Evolutionary conservation across 2,329 filamentous ascomycete genomes (phyloP), one percentile per base, ranked within the genome.

Genomic region (Penicillium decumbens): DNA sequence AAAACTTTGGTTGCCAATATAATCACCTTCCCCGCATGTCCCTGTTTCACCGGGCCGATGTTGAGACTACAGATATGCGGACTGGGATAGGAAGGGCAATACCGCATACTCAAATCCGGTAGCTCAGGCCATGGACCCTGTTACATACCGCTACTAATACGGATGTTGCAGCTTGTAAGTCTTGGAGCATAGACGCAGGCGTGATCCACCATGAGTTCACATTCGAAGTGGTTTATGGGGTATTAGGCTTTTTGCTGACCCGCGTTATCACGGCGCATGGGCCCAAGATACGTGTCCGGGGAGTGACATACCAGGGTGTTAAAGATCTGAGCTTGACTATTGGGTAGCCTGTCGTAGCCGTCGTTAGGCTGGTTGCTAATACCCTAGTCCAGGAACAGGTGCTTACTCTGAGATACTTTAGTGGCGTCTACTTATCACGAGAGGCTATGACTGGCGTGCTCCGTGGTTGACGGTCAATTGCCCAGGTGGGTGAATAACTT

Each of bases 301-400:
- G n/a, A 3, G 23, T 39, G 37, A 24, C 4, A 24, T 39, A 8
- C 12, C 37, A 6, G 20, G 1, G 10, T 25, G 12, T 25, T 3
- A 20, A 18, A 7, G 37, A 24, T n/a, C 23, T 25, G 6, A 3
- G 25, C 15, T 12, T 13, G 2, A 9, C 10, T 35, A 10, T 6
- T 4, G 12, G 25, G 7, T 24, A 25, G 13, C 55, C 53, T 54
- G 33, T 12, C 4, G 13, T 54, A 53, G 24, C 54, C 56, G 55
- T 41, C 20, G 25, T 20, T 57, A 56, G 28, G 45, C 55, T 50
- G 44, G 15, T 6, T 25, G 12, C 7, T 12, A 39, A 39, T 7
- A 39, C 12, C 13, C 37, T 23, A 13, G 37, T 25, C 37, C 24
- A 10, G 23, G 24, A 39, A 24, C 15, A 2, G 20, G 20, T 39